A percentile compares a stretch with the other conserved stretches of the same genome.
phyloP scores from a whole-genome alignment of 2,329 filamentous ascomycete genomes.

The Ceratocystis albifundus region DNA sequence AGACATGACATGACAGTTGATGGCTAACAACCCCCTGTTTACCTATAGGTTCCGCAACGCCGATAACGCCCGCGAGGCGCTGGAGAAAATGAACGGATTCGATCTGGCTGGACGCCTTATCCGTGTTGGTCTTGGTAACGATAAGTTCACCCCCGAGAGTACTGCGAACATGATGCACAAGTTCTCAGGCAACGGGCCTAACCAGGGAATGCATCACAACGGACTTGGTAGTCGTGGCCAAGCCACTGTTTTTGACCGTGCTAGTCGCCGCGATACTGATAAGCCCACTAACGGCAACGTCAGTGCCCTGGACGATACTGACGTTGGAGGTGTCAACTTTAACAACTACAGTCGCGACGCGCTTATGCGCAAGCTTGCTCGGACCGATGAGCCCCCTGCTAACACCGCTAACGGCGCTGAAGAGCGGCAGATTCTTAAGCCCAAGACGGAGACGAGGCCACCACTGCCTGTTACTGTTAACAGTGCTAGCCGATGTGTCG shows the following conservation, averaged over 20 bases:
- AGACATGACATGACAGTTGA: not conserved
- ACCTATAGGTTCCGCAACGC: constrained; percentile 72
- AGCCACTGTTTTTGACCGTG: constrained; percentile 58
- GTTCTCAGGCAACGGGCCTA: constrained; percentile 60
- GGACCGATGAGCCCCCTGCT: constrained; percentile 69
- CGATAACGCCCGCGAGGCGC: constrained; percentile 77
- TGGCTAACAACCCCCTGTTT: constrained; percentile 29
- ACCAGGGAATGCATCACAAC: constrained; percentile 72
- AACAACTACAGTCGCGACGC: constrained; percentile 98
- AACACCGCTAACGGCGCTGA: constrained; percentile 43
- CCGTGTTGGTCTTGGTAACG: constrained; percentile 96
- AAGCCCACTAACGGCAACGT: constrained; percentile 57
- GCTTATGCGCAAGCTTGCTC: constrained; percentile 95
- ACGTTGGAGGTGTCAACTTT: constrained; percentile 97
- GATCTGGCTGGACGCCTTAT: constrained; percentile 95
- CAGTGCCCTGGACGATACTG: constrained; percentile 91
- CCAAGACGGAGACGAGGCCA: constrained; percentile 67
- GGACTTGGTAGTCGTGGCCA: constrained; percentile 78
- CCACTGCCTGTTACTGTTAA: constrained; percentile 75
- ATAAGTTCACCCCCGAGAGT: constrained; percentile 98
- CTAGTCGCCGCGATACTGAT: constrained; percentile 84
- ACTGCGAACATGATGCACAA: constrained; percentile 85
- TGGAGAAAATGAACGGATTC: constrained; percentile 99
- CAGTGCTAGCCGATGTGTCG: constrained; percentile 84
- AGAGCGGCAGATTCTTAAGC: constrained; percentile 61